Conservation (phyloP, 805 yeast species). For the Kluyveromyces nonfermentans region DNA sequence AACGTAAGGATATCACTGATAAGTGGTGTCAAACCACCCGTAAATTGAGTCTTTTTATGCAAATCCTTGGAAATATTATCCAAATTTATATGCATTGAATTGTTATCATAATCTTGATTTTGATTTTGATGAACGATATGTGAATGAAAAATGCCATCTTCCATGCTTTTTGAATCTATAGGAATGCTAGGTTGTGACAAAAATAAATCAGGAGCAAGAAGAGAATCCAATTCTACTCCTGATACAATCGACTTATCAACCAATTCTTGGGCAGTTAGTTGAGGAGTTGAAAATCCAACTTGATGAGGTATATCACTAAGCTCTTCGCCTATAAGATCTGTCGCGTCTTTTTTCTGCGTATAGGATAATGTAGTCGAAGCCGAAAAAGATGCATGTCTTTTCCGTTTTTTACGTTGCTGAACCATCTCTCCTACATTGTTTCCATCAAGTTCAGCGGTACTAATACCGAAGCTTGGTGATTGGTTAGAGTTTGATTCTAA, state of each 20-base stretch:
- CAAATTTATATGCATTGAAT: constrained; percentile 1
- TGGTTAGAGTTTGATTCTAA: background rate
- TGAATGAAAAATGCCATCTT: background rate
- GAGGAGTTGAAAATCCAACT: constrained; percentile 79
- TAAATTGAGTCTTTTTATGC: background rate
- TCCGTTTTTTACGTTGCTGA: constrained; percentile 17
- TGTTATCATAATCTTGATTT: background rate
- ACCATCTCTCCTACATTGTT: background rate
- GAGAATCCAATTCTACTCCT: constrained; percentile 19
- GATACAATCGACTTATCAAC: constrained; percentile 25
- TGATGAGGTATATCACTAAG: constrained; percentile 43
- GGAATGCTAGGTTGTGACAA: constrained; percentile 6
- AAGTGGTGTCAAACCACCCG: constrained; percentile 22
- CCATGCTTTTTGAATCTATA: background rate
- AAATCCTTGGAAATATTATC: background rate
- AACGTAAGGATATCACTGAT: constrained; percentile 33
- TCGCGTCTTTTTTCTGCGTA: constrained; percentile 10
- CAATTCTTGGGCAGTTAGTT: constrained; percentile 42
- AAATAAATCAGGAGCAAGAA: constrained; percentile 20
- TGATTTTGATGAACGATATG: background rate
- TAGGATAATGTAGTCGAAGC: constrained; percentile 35
- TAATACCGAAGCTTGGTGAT: background rate
- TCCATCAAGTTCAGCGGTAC: background rate
- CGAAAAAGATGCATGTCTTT: constrained; percentile 37
- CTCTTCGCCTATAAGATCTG: constrained; percentile 6